Conservation (phyloP, 805 yeast genomes). For the Wickerhamiella brachini region DNA sequence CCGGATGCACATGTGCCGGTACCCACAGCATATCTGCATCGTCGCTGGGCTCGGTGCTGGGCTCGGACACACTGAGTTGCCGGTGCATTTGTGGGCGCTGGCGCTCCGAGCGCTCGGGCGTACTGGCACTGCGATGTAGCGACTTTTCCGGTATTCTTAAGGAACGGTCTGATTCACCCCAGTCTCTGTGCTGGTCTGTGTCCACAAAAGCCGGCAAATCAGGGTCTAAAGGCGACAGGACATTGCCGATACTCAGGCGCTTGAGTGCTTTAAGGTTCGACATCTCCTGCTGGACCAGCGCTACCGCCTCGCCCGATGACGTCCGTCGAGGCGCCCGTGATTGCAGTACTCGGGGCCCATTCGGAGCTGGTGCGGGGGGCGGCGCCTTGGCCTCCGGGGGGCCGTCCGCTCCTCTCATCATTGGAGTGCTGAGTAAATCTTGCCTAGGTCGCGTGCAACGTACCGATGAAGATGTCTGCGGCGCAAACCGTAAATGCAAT, state of each 20-base stretch:
- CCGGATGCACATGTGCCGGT: constrained; percentile 89
- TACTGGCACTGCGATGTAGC: neutral
- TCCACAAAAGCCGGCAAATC: constrained; percentile 22
- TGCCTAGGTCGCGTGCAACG: neutral
- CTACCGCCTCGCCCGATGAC: constrained; percentile 16
- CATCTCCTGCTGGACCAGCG: constrained; percentile 30
- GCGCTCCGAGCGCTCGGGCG: neutral
- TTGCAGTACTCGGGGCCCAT: neutral
- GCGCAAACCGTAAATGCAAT: neutral
- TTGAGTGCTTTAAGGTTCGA: constrained; percentile 28
- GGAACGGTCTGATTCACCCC: neutral
- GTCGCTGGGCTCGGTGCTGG: constrained; percentile 1
- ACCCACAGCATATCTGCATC: constrained; percentile 61
- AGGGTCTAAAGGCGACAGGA: constrained; percentile 26
- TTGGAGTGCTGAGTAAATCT: neutral
- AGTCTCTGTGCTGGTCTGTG: constrained; percentile 1
- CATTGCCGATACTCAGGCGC: constrained; percentile 28
- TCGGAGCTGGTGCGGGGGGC: neutral
- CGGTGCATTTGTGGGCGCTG: constrained; percentile 1
- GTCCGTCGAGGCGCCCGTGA: neutral
- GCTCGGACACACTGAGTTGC: neutral
- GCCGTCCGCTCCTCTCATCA: neutral
- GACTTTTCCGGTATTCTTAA: neutral
- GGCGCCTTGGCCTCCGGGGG: neutral
- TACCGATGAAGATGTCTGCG: neutral